Evolutionary conservation across 1,284 basidiomycete genomes (phyloP), one percentile per base, ranked within the genome.

Genomic region (Entoloma clypeatum): DNA sequence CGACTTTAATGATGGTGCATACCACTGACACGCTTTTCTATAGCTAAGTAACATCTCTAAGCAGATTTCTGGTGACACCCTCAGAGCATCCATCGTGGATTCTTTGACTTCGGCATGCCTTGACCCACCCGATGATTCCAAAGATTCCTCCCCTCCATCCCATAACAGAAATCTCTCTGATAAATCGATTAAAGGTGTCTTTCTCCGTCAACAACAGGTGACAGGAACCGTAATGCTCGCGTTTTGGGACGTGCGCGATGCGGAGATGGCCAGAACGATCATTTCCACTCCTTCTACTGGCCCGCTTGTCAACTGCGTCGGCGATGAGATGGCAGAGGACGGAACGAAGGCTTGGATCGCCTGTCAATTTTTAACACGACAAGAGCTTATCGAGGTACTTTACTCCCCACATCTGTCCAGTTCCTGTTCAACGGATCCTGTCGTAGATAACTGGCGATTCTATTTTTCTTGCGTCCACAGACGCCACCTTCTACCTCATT

Each of bases 241-340:
- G 2, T 86, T 85, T 51, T 75, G 73, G 56, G 80, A 86, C 52
- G 55, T 74, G 22, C 72, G 79, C 33, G 65, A 76, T 36, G 75
- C 81, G 3, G 61, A 66, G 31, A 65, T 64, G 6, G 77, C 79
- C 7, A 67, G 68, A 36, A 53, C 57, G 7, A 52, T 69, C 14
- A 60, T 76, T 28, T 56, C 59, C 4, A 48, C 45, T 10, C 57
- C 53, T 11, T 51, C 54, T 4, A 43, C 42, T 4, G 60, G 51
- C 10, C 45, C 50, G 3, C 45, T 68, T 28, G 52, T 56, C 5
- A 59, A 59, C 19, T 61, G 55, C 29, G 52, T 65, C 3, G 59
- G 50, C 13, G 49, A 58, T 9, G 59, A 56, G 19, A 39, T 41
- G 5, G 14, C 49, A 21, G 53, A 50, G 16, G 53, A 57, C 30